Conservation (phyloP, 2,329 filamentous ascomycete genomes). For the Trichoderma afroharzianum region DNA sequence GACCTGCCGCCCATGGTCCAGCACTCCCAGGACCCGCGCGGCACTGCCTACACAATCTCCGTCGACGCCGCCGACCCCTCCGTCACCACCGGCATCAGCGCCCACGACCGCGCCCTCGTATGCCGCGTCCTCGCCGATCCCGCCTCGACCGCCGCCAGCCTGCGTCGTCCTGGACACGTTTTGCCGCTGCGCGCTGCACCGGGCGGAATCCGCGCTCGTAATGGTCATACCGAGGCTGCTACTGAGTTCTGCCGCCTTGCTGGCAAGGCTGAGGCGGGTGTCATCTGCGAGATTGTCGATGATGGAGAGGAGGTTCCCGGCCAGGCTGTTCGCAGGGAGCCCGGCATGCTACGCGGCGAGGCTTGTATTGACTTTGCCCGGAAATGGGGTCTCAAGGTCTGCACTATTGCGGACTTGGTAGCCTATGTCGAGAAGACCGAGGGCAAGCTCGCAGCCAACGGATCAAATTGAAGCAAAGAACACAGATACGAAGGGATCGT, state of each 20-base stretch:
- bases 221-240: conserved; percentile 90
- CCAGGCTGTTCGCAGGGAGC: conserved; percentile 58
- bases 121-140: conserved; percentile 74
- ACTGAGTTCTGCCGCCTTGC: conserved; percentile 85
- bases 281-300: conserved; percentile 89
- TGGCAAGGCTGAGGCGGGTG: conserved; percentile 71
- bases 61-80: conserved; percentile 72
- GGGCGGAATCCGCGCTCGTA: conserved; percentile 75
- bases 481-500: not conserved
- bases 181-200: conserved; percentile 75
- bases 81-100: conserved; percentile 85
- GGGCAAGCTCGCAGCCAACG: conserved; percentile 48
- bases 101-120: conserved; percentile 79
- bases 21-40: conserved; percentile 72
- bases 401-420: conserved; percentile 90
- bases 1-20: conserved; percentile 86
- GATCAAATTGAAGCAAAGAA: conserved; percentile 25
- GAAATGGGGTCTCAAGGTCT: conserved; percentile 85
- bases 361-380: conserved; percentile 84
- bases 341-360: conserved; percentile 91
- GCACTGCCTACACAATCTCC: conserved; percentile 89
- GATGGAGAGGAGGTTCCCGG: conserved; percentile 73
- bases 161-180: conserved; percentile 85
- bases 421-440: conserved; percentile 73
- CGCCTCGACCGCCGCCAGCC: conserved; percentile 51